Base-by-base conservation (phyloP, 2,329 filamentous ascomycete genomes). In the Diaporthe aspalathi region DNA sequence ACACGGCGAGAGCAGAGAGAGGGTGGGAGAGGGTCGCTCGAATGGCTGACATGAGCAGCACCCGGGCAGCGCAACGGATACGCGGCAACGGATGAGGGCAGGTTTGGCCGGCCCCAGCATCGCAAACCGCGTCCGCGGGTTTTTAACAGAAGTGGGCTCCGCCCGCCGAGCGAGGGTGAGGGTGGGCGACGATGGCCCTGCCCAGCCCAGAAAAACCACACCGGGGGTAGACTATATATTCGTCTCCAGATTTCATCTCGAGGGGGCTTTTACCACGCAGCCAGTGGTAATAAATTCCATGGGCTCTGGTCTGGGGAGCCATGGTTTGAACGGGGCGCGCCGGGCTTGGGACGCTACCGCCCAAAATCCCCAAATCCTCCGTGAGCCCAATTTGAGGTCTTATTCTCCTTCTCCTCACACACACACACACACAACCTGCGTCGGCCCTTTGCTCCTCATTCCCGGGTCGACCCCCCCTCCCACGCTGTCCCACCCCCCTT, bases 401-500 rank as follows among this genome's bases (percentile, higher is more conserved):
- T 32, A 32, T n/a, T 63, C 43, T 32, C n/a, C n/a, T n/a, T n/a
- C n/a, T n/a, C n/a, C n/a, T n/a, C n/a, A n/a, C n/a, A n/a, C n/a
- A n/a, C n/a, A n/a, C n/a, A n/a, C n/a, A n/a, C n/a, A n/a, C 32
- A 5, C 60, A 63, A 47, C 43, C 57, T 50, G 60, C 60, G 29
- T 65, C 60, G 60, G 45, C 50, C 60, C 60, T 65, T 50, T 50
- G 29, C 45, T 65, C 60, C 60, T 65, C 60, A 65, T 65, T 65
- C 60, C 60, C 60, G 60, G 60, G 60, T 27, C 60, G 6, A 38
- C 24, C 50, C 60, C 60, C 60, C n/a, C n/a, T n/a, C n/a, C n/a
- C n/a, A n/a, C n/a, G n/a, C n/a, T n/a, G n/a, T n/a, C n/a, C n/a
- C n/a, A n/a, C n/a, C n/a, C n/a, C n/a, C n/a, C n/a, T n/a, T n/a